Conservation (phyloP, 305 asterid species). For the Ilex paraguariensis region DNA sequence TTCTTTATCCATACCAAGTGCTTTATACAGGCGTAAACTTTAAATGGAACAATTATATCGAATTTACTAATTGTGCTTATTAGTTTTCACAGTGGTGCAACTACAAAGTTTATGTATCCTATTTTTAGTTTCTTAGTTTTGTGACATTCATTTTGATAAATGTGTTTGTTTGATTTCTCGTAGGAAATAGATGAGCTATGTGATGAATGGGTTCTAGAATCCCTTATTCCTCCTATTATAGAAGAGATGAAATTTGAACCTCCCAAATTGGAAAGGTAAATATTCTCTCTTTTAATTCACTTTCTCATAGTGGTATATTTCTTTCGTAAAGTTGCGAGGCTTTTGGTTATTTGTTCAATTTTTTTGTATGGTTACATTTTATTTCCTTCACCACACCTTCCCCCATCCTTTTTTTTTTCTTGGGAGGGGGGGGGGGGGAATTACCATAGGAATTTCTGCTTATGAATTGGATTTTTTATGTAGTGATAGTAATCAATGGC, state of each 20-base stretch:
- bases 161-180: conserved; percentile 19
- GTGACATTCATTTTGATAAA: conserved; percentile 12
- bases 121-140: background rate
- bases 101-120: too few species aligned
- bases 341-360: background rate
- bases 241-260: conserved; percentile 76
- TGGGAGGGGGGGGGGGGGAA: too few species aligned
- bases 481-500: conserved; percentile 73
- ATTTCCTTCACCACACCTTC: too few species aligned
- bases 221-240: conserved; percentile 71
- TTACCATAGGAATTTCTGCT: background rate
- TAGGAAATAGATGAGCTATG: conserved; percentile 98
- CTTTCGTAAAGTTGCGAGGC: background rate
- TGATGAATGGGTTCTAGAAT: conserved; percentile 95
- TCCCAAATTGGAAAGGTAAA: conserved; percentile 78
- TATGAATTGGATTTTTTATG: conserved; percentile 23
- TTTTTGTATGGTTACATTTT: background rate
- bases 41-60: background rate
- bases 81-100: too few species aligned
- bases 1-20: too few species aligned
- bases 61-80: too few species aligned
- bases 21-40: background rate
- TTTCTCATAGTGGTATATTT: conserved; percentile 1
- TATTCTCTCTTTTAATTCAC: background rate
- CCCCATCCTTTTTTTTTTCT: too few species aligned